phyloP scores from a whole-genome alignment of 106 monocot species.

The Hemerocallis citrina region DNA sequence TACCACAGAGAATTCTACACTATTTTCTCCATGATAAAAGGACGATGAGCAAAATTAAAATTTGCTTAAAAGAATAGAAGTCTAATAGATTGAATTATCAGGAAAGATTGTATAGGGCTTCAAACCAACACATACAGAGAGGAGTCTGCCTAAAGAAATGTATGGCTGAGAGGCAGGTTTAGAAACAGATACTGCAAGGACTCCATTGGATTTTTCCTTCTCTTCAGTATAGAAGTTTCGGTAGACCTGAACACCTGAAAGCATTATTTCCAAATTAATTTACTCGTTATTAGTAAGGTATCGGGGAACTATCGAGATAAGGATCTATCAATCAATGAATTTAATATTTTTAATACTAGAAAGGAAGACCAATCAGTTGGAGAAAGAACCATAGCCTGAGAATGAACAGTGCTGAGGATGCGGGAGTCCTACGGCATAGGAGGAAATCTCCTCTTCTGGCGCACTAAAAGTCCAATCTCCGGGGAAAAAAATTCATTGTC shows the following conservation, averaged over 20 bases:
- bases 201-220: conserved; percentile 65
- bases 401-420: too few species aligned
- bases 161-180: conserved; percentile 59
- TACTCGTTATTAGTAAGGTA: not conserved
- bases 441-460: too few species aligned
- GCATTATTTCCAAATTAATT: not conserved
- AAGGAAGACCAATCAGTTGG: too few species aligned
- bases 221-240: conserved; percentile 84
- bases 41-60: not conserved
- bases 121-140: conserved; percentile 40
- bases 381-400: too few species aligned
- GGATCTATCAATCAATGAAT: not conserved
- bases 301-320: not conserved
- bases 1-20: not conserved
- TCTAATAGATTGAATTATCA: not conserved
- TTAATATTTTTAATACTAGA: not conserved
- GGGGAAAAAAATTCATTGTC: too few species aligned
- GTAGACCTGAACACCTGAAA: conserved; percentile 72
- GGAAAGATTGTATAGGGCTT: not conserved
- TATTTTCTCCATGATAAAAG: not conserved
- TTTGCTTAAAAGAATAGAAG: not conserved
- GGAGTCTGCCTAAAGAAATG: conserved; percentile 35
- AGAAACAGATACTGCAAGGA: conserved; percentile 71
- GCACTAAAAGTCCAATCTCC: too few species aligned
- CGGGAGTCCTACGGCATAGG: too few species aligned